These are phyloP conservation scores for Theobroma grandiflorum DNA, from an alignment of 441 rosid species.

Conservation along the genomic window DNA sequence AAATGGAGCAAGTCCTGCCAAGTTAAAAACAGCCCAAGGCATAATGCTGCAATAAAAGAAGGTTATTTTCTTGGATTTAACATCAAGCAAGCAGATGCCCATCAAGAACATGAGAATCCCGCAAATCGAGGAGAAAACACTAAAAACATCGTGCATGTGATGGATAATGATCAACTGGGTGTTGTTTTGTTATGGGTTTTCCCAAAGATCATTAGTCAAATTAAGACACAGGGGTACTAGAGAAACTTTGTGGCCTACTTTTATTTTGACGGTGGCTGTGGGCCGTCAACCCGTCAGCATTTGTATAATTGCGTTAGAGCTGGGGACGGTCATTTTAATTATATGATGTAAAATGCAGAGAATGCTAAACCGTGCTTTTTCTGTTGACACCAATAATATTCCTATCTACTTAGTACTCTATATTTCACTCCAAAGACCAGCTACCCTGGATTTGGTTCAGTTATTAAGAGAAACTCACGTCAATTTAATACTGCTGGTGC, in stretches of 20 bases:
- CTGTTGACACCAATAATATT: no score
- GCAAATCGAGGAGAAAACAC: slow-evolving; percentile 17
- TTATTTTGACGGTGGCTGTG: slow-evolving; percentile 18
- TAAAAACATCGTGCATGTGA: slow-evolving; percentile 7
- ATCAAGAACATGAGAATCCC: slow-evolving; percentile 20
- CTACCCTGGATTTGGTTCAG: no score
- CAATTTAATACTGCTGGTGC: no score
- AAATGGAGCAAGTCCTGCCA: neutral
- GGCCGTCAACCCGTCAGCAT: slow-evolving; percentile 8
- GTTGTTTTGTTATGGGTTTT: neutral
- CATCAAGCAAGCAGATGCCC: neutral
- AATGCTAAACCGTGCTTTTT: neutral
- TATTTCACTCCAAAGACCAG: neutral
- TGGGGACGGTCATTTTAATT: slow-evolving; percentile 9
- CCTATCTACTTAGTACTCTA: neutral
- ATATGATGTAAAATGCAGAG: slow-evolving; percentile 14
- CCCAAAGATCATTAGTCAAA: slow-evolving; percentile 17
- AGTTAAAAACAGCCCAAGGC: neutral
- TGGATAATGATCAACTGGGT: neutral
- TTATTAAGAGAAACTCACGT: no score
- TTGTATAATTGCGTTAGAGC: neutral
- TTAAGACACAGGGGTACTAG: neutral
- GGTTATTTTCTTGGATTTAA: neutral
- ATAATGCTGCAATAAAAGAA: neutral
- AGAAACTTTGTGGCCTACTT: neutral